Conservation (phyloP, 305 asterid genomes). For the Plantago lanceolata region DNA sequence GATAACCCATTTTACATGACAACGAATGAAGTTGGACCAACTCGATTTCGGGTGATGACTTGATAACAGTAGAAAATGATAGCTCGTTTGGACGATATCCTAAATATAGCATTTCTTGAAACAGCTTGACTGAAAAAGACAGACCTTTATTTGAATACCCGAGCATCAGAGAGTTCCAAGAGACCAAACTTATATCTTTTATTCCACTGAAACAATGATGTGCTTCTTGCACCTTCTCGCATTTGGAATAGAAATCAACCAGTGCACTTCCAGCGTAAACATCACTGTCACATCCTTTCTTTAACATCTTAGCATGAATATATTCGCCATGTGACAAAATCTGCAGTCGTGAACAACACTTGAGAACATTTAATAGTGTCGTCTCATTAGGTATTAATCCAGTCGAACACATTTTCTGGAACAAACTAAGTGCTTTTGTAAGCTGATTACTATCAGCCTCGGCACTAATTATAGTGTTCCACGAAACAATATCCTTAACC, state of each 20-base stretch:
- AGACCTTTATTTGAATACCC: constrained; percentile 42
- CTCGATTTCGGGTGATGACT: constrained; percentile 29
- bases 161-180: constrained; percentile 51
- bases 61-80: constrained; percentile 43
- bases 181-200: constrained; percentile 39
- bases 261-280: constrained; percentile 43
- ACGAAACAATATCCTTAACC: constrained; percentile 37
- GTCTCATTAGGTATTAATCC: constrained; percentile 36
- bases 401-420: constrained; percentile 27
- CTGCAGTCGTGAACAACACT: constrained; percentile 30
- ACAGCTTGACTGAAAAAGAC: constrained; percentile 24
- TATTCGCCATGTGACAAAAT: constrained; percentile 32
- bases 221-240: constrained; percentile 39
- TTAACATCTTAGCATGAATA: constrained; percentile 41
- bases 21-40: constrained; percentile 47
- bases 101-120: constrained; percentile 38
- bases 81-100: constrained; percentile 40
- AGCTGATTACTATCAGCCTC: constrained; percentile 27
- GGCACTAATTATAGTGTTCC: constrained; percentile 40
- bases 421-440: constrained; percentile 28
- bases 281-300: constrained; percentile 33
- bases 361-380: constrained; percentile 32
- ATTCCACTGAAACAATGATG: constrained; percentile 40
- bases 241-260: constrained; percentile 45
- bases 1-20: constrained; percentile 40